Base-by-base conservation (phyloP, 805 yeast species). In the Cyberlindnera mycetangii region DNA sequence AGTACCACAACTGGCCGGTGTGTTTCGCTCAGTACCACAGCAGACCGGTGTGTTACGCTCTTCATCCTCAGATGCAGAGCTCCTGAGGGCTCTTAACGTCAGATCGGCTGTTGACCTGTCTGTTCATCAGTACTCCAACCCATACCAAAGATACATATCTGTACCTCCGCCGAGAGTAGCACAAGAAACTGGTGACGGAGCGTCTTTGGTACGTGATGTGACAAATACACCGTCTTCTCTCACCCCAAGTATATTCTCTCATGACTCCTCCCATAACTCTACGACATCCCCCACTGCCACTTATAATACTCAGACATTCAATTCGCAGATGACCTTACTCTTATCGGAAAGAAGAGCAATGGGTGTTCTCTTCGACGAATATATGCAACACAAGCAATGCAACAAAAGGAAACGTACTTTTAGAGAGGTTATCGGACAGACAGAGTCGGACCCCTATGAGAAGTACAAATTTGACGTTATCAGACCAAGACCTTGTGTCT, bases 351-450 rank as follows among this genome's bases (percentile, higher is more conserved):
- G 51, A 41, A 15, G 51, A 12, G 44, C 39, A 18, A 21, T 14
- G 8, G 54, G 49, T n/a, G 34, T 24, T 7, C 32, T 22, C 5
- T 31, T 41, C n/a, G 47, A 50, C 17, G 21, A 40, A 20, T 11
- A 37, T 12, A 19, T 22, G 27, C 28, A 15, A 16, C 37, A 28
- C 16, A 44, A 31, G 27, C 5, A 19, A 4, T 19, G 12, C 3
- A 35, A 38, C 38, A 31, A 33, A 17, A 49, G 33, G 22, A 54
- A 54, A 42, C 45, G 57, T 32, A 47, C 47, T 5, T 53, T 45
- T 34, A 36, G 39, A 20, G 54, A 53, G 8, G 44, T 47, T 2
- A 45, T 37, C 16, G 49, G 48, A 16, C 34, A 37, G 10, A 12
- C 18, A 14, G 47, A 49, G 9, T n/a, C 18, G 6, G 36, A 39